Evolutionary conservation across 345 rosid species (phyloP).

Genomic region (Citrus glauca): DNA sequence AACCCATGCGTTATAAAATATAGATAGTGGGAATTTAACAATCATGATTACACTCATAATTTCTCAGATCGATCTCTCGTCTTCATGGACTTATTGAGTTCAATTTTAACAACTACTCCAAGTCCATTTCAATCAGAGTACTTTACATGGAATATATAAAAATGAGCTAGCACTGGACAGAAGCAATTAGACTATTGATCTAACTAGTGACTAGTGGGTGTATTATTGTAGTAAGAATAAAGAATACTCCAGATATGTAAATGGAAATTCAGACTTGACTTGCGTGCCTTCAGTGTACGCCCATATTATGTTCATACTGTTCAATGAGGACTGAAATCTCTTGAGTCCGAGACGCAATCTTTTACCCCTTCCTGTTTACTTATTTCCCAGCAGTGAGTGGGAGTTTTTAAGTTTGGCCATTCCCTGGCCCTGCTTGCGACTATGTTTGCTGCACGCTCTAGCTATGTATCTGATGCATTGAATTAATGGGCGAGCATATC

Average conservation of each 20-base stretch:
- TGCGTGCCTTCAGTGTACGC: no score
- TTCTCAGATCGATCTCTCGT: background rate
- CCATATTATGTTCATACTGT: background rate
- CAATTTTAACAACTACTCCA: slow-evolving; percentile 12
- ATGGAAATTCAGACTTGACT: no score
- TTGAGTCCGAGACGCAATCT: background rate
- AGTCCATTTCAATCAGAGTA: background rate
- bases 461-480: background rate
- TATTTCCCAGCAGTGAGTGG: slow-evolving; percentile 16
- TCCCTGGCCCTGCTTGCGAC: slow-evolving; percentile 11
- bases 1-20: slow-evolving; percentile 15
- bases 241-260: no score
- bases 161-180: background rate
- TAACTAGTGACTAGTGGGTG: no score
- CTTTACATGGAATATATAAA: background rate
- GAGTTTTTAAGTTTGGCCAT: slow-evolving; percentile 15
- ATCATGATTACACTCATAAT: background rate
- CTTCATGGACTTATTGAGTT: background rate
- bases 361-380: background rate
- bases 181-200: background rate
- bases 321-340: background rate
- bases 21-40: slow-evolving; percentile 7
- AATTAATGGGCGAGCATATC: slow-evolving; percentile 23
- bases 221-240: no score
- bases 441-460: slow-evolving; percentile 8